Evolutionary conservation across 164 flowering plant genomes (phyloP).

Genomic region (Houttuynia cordata): DNA sequence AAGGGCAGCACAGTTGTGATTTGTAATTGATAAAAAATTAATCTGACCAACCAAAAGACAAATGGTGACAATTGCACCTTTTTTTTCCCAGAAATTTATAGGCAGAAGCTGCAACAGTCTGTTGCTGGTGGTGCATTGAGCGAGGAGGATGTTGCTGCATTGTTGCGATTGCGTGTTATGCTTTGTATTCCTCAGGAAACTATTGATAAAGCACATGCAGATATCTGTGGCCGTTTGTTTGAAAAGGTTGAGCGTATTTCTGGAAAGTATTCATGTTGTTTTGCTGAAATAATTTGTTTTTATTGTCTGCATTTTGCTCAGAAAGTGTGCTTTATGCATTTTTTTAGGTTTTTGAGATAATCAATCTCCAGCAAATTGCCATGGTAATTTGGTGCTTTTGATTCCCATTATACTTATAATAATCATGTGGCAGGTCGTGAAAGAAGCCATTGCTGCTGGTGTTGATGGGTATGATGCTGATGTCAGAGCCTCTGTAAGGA

Average conservation of each 20-base stretch:
- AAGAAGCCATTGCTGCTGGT: slow-evolving; percentile 73
- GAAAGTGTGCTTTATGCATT: background rate
- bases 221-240: slow-evolving; percentile 88
- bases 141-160: slow-evolving; percentile 63
- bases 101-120: slow-evolving; percentile 78
- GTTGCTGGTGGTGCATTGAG: slow-evolving; percentile 72
- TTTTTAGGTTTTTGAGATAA: background rate
- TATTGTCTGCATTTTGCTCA: background rate
- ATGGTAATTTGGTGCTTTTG: background rate
- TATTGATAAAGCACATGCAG: slow-evolving; percentile 85
- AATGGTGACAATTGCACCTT: background rate
- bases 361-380: background rate
- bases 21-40: no score
- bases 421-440: slow-evolving; percentile 53
- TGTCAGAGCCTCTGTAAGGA: slow-evolving; percentile 50
- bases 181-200: slow-evolving; percentile 88
- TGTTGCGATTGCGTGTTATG: slow-evolving; percentile 68
- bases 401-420: background rate
- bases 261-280: background rate
- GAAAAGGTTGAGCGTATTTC: slow-evolving; percentile 54
- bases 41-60: background rate
- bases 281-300: background rate
- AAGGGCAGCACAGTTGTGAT: background rate
- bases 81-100: slow-evolving; percentile 70
- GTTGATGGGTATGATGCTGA: slow-evolving; percentile 81